Evolutionary conservation across 257 asterid species (phyloP).

Genomic region (Catharanthus roseus): DNA sequence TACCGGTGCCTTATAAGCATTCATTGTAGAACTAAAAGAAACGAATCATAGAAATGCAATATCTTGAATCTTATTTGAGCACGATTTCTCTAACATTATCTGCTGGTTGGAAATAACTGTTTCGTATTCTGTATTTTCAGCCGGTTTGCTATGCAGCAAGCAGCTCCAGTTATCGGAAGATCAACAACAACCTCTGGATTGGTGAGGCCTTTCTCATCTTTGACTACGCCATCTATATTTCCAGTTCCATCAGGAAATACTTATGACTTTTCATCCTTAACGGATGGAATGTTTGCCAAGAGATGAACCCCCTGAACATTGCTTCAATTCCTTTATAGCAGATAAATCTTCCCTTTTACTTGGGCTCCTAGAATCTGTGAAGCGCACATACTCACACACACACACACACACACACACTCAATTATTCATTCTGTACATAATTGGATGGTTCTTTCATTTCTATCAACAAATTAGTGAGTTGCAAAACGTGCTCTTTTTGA

Average conservation of each 20-base stretch:
- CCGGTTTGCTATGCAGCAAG: slow-evolving; percentile 9
- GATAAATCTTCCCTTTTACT: background rate
- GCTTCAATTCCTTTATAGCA: background rate
- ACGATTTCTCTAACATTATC: background rate
- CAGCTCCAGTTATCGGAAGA: slow-evolving; percentile 12
- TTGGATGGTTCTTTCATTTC: background rate
- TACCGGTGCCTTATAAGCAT: background rate
- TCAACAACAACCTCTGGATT: slow-evolving; percentile 14
- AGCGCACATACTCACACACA: too few species aligned
- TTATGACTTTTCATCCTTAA: slow-evolving; percentile 26
- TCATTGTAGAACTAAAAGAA: background rate
- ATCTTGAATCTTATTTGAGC: background rate
- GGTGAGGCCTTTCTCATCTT: slow-evolving; percentile 16
- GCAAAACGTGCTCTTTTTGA: too few species aligned
- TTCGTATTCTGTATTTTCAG: background rate
- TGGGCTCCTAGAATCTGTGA: background rate
- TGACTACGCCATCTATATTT: slow-evolving; percentile 14
- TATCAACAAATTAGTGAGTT: background rate
- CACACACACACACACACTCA: too few species aligned
- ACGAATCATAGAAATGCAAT: background rate
- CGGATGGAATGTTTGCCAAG: slow-evolving; percentile 24
- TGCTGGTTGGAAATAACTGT: background rate
- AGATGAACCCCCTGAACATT: slow-evolving; percentile 7
- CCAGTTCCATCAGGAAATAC: slow-evolving; percentile 19
- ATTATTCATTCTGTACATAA: background rate